phyloP scores from a whole-genome alignment of 352 stramenopile genomes.

The Phytopythium chamaehyphon region DNA sequence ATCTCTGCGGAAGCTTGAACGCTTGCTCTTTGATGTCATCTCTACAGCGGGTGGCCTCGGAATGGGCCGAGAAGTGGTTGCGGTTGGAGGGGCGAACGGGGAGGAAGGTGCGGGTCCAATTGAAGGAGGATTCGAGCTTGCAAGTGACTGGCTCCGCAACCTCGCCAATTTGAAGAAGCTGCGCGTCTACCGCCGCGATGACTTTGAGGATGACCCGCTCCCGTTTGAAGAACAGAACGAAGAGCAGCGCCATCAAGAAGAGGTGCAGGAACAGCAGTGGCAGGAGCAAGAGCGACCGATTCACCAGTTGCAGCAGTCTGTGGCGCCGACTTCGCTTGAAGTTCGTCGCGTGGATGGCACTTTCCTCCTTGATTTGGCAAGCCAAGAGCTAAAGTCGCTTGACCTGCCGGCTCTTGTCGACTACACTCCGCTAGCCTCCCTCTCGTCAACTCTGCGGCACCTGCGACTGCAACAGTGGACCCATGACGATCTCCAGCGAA shows the following conservation, averaged over 20 bases:
- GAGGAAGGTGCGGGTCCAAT: background rate
- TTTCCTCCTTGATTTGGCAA: slow-evolving; percentile 25
- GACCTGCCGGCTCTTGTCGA: slow-evolving; percentile 29
- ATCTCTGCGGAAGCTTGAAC: slow-evolving; percentile 26
- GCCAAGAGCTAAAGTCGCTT: slow-evolving; percentile 23
- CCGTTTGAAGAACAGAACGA: slow-evolving; percentile 11
- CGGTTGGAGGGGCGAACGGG: background rate
- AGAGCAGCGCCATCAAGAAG: slow-evolving; percentile 13
- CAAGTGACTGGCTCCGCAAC: slow-evolving; percentile 19
- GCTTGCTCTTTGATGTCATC: slow-evolving; percentile 31
- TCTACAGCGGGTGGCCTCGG: background rate
- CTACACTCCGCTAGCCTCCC: slow-evolving; percentile 23
- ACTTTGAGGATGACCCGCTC: slow-evolving; percentile 30
- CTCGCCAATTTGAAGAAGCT: slow-evolving; percentile 35
- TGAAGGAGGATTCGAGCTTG: background rate
- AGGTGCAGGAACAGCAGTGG: background rate
- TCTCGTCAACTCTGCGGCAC: slow-evolving; percentile 25
- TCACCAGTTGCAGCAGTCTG: slow-evolving; percentile 13
- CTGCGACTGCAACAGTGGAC: slow-evolving; percentile 38
- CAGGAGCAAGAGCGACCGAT: background rate
- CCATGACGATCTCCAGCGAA: slow-evolving; percentile 32
- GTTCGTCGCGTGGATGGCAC: slow-evolving; percentile 29
- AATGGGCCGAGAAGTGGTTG: slow-evolving; percentile 3
- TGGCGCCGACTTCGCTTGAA: slow-evolving; percentile 9
- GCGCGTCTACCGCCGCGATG: slow-evolving; percentile 28